A percentile compares a stretch with the other conserved stretches of the same genome.
phyloP scores from a whole-genome alignment of 306 rosid genomes.

The Benincasa hispida region DNA sequence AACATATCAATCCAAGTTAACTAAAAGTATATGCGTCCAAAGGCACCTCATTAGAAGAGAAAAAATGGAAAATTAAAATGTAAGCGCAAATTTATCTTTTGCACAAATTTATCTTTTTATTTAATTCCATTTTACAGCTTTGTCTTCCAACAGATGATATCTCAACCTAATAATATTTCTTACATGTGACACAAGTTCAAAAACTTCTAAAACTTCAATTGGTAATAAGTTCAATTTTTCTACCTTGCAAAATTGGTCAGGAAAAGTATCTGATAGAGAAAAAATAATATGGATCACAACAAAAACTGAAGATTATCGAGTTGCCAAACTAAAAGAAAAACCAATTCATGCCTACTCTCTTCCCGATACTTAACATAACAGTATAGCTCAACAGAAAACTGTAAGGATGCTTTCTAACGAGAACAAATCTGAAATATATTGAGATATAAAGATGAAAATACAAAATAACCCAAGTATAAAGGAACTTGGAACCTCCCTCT shows the following conservation, averaged over 20 bases:
- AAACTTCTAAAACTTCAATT: background rate
- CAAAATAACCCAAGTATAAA: no score
- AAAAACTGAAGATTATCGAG: background rate
- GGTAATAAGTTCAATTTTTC: background rate
- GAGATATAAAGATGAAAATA: no score
- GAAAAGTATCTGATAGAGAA: background rate
- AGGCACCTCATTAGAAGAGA: background rate
- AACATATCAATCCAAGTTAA: background rate
- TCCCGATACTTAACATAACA: background rate
- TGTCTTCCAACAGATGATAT: background rate
- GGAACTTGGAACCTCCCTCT: no score
- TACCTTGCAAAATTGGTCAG: background rate
- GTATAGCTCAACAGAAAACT: background rate
- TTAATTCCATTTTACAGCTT: background rate
- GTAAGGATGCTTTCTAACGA: no score
- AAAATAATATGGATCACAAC: background rate
- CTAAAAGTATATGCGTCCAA: background rate
- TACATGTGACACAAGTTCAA: background rate
- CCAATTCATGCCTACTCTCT: background rate
- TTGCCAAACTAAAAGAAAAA: background rate
- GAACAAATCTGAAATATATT: no score
- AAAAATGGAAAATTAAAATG: background rate
- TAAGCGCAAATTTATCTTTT: background rate
- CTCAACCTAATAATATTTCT: background rate
- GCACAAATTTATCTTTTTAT: no score